Evolutionary conservation across 805 yeast genomes (phyloP).

Genomic region (Candida dajiaensis): DNA sequence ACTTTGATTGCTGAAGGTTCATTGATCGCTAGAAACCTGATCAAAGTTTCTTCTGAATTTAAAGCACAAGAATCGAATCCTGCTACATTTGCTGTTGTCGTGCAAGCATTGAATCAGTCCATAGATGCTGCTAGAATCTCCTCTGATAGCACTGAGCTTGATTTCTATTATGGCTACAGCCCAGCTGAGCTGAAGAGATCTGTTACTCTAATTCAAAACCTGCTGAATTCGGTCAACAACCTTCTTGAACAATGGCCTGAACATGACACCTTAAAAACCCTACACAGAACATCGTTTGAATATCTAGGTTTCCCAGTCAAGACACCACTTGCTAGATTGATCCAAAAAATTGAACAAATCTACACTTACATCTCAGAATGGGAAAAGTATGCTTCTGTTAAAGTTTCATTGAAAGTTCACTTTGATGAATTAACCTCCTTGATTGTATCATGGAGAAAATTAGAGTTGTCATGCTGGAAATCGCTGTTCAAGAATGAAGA

Average conservation of each 20-base stretch:
- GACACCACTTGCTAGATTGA: conserved; percentile 69
- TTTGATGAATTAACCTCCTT: conserved; percentile 55
- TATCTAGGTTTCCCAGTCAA: conserved; percentile 53
- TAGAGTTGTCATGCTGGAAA: conserved; percentile 86
- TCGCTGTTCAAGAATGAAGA: conserved; percentile 66
- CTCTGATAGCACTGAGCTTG: conserved; percentile 30
- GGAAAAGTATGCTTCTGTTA: conserved; percentile 85
- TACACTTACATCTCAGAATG: conserved; percentile 82
- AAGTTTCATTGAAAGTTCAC: conserved; percentile 55
- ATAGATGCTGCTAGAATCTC: conserved; percentile 25
- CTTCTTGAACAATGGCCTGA: conserved; percentile 83
- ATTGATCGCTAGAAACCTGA: conserved; percentile 24
- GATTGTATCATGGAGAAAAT: conserved; percentile 85
- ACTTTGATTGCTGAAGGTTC: conserved; percentile 39
- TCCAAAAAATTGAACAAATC: conserved; percentile 82
- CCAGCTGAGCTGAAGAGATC: conserved; percentile 58
- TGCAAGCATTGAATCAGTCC: conserved; percentile 30
- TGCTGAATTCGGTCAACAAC: conserved; percentile 39
- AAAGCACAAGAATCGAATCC: conserved; percentile 19
- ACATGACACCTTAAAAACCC: conserved; percentile 77
- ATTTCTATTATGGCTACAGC: conserved; percentile 63
- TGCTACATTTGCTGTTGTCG: conserved; percentile 29
- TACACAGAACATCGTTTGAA: conserved; percentile 60
- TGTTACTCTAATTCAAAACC: conserved; percentile 37
- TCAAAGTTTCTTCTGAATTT: conserved; percentile 19